Percentiles rank a stretch among this genome's conserved stretches.
phyloP scores from a whole-genome alignment of 805 yeast genomes.

The Spencermartinsiella europaea region DNA sequence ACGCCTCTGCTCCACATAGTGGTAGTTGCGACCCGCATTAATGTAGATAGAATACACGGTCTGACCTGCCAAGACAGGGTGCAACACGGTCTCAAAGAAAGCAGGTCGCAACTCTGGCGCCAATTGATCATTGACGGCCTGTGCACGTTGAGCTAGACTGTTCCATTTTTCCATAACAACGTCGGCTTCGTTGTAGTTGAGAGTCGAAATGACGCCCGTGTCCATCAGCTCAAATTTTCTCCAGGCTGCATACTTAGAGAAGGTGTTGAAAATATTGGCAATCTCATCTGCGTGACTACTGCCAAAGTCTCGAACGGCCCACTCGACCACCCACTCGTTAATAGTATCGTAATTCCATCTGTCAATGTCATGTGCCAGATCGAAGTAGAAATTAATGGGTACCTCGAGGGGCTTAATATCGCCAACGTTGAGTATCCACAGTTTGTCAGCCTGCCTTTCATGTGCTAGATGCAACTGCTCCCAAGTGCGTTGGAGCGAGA shows the following conservation, averaged over 20 bases:
- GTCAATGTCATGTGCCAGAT: conserved; percentile 17
- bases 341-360: conserved; percentile 9
- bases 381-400: conserved; percentile 25
- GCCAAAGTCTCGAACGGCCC: conserved; percentile 16
- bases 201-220: conserved; percentile 5
- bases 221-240: conserved; percentile 17
- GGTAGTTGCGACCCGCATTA: conserved; percentile 12
- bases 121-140: conserved; percentile 4
- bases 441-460: conserved; percentile 20
- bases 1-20: conserved; percentile 14
- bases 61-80: conserved; percentile 14
- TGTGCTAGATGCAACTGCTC: conserved; percentile 29
- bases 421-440: conserved; percentile 31
- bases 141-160: conserved; percentile 9
- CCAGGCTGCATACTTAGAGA: conserved; percentile 14
- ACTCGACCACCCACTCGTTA: conserved; percentile 8
- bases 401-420: conserved; percentile 28
- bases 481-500: conserved; percentile 26
- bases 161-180: conserved; percentile 7
- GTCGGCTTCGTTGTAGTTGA: conserved; percentile 17
- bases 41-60: conserved; percentile 12
- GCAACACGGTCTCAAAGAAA: conserved; percentile 13
- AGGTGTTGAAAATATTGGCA: conserved; percentile 8
- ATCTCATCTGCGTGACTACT: conserved; percentile 7
- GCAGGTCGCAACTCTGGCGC: conserved; percentile 4